Evolutionary conservation across 2,329 filamentous ascomycete genomes (phyloP).

Genomic region (Aspergillus ochraceoroseus): DNA sequence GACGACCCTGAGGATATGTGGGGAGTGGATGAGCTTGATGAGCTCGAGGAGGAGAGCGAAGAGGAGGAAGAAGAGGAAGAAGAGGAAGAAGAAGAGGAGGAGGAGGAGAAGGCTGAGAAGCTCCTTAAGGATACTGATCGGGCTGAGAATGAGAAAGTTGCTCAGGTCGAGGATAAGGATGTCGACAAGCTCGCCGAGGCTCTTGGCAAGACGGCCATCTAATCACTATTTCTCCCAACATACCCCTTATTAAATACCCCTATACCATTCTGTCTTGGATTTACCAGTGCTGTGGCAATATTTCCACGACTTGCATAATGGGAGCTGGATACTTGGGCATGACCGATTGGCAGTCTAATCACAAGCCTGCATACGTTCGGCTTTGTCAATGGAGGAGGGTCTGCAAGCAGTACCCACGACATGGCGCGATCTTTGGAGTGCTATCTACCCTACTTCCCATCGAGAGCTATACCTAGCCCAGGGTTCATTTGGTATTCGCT

Average conservation of each 20-base stretch:
- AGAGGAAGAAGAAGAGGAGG: constrained; percentile 64
- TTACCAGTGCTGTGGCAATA: neutral
- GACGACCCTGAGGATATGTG: constrained; percentile 72
- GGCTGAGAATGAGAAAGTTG: constrained; percentile 57
- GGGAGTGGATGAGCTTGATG: constrained; percentile 80
- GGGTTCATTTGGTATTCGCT: neutral
- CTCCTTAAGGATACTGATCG: constrained; percentile 62
- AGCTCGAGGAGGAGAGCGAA: constrained; percentile 70
- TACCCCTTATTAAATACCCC: too few species aligned
- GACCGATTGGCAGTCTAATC: neutral
- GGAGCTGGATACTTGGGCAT: constrained; percentile 4
- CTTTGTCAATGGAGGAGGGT: neutral
- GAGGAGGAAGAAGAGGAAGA: constrained; percentile 66
- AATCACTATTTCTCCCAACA: constrained; percentile 10
- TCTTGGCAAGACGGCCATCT: constrained; percentile 62
- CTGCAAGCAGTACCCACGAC: neutral
- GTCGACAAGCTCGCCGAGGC: constrained; percentile 75
- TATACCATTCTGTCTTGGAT: neutral
- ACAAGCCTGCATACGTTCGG: neutral
- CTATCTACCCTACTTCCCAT: neutral
- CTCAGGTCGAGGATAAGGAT: constrained; percentile 69
- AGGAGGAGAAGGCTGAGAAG: constrained; percentile 60
- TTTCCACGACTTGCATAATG: neutral
- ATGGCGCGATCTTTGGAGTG: neutral
- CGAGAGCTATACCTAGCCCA: constrained; percentile 1